phyloP scores from a whole-genome alignment of 805 yeast species.

The Helenozyma baotianmanensis region DNA sequence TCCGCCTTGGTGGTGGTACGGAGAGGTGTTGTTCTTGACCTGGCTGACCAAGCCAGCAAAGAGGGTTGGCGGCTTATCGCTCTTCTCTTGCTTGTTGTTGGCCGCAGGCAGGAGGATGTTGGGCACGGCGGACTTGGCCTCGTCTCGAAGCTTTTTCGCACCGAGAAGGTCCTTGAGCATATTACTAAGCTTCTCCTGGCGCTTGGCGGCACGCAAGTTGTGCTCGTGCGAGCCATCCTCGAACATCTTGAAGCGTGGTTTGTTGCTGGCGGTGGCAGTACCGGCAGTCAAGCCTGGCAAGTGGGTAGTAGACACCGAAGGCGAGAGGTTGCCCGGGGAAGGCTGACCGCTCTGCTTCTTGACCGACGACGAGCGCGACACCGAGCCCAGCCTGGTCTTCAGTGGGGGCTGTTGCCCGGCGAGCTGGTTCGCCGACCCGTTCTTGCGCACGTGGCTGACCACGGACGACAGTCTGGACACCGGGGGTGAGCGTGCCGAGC shows the following conservation, averaged over 20 bases:
- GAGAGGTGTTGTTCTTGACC: conserved; percentile 35
- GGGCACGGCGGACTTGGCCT: conserved; percentile 71
- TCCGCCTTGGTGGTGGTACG: conserved; percentile 19
- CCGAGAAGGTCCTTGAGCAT: conserved; percentile 77
- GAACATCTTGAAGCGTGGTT: conserved; percentile 49
- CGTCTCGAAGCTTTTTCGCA: conserved; percentile 64
- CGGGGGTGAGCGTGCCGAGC: conserved; percentile 10
- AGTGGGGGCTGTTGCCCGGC: not conserved
- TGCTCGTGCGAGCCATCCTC: conserved; percentile 82
- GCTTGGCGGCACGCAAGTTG: conserved; percentile 64
- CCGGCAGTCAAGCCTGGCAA: conserved; percentile 8
- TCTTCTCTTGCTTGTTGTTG: conserved; percentile 14
- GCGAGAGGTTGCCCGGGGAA: conserved; percentile 8
- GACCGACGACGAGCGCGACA: conserved; percentile 19
- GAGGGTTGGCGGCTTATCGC: conserved; percentile 60
- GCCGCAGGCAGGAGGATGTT: conserved; percentile 43
- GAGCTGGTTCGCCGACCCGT: conserved; percentile 2
- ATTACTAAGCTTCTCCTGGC: conserved; percentile 71
- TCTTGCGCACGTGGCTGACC: conserved; percentile 11
- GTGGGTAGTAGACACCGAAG: conserved; percentile 10
- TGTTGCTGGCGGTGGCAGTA: conserved; percentile 7
- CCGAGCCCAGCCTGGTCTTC: conserved; percentile 13
- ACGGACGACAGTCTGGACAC: conserved; percentile 17
- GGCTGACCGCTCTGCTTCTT: conserved; percentile 9
- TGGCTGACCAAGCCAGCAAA: conserved; percentile 65